Evolutionary conservation across 2,329 filamentous ascomycete genomes (phyloP).

Genomic region (Ophiostoma fasciatum): DNA sequence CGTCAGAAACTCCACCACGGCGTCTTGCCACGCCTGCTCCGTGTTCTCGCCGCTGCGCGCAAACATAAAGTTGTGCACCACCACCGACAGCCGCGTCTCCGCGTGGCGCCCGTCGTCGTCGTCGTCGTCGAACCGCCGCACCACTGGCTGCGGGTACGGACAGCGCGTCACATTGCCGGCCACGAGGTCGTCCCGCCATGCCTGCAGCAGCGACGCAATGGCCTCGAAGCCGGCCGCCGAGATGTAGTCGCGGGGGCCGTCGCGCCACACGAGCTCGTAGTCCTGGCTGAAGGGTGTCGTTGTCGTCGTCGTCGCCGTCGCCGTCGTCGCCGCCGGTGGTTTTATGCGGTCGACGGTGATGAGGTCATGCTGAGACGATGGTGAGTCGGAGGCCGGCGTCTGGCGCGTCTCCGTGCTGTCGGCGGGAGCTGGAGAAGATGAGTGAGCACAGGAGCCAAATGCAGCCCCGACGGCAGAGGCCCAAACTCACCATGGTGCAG

Average conservation of each 20-base stretch:
- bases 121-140: slow-evolving; percentile 4
- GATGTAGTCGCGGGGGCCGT: slow-evolving; percentile 13
- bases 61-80: slow-evolving; percentile 16
- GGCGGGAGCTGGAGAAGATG: background rate
- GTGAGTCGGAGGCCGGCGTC: background rate
- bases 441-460: background rate
- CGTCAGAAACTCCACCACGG: slow-evolving; percentile 7
- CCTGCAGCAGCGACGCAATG: slow-evolving; percentile 10
- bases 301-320: too few species aligned
- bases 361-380: background rate
- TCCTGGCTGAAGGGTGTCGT: slow-evolving; percentile 4
- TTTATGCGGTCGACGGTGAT: slow-evolving; percentile 10
- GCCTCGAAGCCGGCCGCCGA: slow-evolving; percentile 10
- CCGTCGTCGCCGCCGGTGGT: too few species aligned
- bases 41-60: slow-evolving; percentile 9
- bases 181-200: slow-evolving; percentile 11
- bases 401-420: background rate
- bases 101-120: background rate
- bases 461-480: too few species aligned
- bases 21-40: slow-evolving; percentile 10
- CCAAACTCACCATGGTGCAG: slow-evolving; percentile 5
- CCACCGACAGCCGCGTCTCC: slow-evolving; percentile 12
- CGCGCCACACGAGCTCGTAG: slow-evolving; percentile 14
- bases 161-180: slow-evolving; percentile 11
- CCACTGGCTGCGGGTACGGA: slow-evolving; percentile 5